Evolutionary conservation across 2,329 filamentous ascomycete genomes (phyloP), one percentile per base, ranked within the genome.

Genomic region (Diplodia mutila): DNA sequence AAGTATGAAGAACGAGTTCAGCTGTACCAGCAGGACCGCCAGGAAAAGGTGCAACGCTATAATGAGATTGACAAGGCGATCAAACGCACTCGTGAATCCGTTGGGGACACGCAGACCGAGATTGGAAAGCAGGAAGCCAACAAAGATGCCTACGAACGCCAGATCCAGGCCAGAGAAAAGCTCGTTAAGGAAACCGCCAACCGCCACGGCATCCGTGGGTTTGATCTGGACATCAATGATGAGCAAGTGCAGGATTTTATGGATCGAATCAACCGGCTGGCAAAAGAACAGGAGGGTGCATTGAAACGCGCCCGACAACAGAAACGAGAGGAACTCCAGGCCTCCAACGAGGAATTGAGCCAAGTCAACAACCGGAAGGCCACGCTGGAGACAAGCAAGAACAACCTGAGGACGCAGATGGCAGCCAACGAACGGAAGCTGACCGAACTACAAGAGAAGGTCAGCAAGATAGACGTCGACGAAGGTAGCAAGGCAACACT

Each of bases 141-240:
- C 75, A 93, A 94, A 80, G 90, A 92, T 69, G 92, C 91, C 73
- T 92, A 95, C 75, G 92, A 97, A 75, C 87, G 90, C 4, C 91
- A 97, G 71, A 77, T 97, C 3, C 83, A 87, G 72, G 83, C 86
- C 53, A 90, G 94, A 48, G 85, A 90, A 73, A 84, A 86, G 11
- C 86, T 97, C 77, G 88, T 97, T 66, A 92, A 89, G 70, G 89
- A 94, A 67, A 89, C 92, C 46, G 93, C 94, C 18, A 85, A 87
- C 54, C 85, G 84, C 29, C 91, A 97, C 77, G 89, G 87, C 68
- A 91, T 99, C 70, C 90, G 92, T 39, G 94, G 94, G 0, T 97
- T 91, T 74, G 93, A 97, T 70, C 87, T 90, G 23, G 66, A 67
- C 21, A 81, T 97, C 53, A 89, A 90, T 37, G 91, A 97, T 65